Conservation (phyloP, 768 basidiomycete species). For the Trametes gibbosa region DNA sequence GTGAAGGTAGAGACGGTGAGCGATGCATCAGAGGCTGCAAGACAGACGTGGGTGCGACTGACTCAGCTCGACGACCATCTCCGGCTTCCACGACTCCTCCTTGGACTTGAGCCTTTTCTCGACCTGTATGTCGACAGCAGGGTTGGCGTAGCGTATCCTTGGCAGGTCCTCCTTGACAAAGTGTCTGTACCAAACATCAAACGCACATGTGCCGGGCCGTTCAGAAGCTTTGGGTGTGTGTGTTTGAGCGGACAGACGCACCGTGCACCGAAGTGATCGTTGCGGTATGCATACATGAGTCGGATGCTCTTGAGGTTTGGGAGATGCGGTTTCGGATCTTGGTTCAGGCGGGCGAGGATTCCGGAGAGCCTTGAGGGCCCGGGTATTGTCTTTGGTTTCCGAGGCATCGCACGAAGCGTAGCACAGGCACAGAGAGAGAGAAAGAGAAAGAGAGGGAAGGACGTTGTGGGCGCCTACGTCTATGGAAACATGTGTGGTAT, state of each 20-base stretch:
- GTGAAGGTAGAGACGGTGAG: not conserved
- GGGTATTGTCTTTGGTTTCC: constrained; percentile 31
- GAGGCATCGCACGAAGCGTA: constrained; percentile 24
- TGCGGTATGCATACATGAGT: constrained; percentile 55
- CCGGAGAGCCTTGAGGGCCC: constrained; percentile 56
- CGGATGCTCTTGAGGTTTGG: constrained; percentile 48
- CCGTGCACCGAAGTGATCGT: constrained; percentile 78
- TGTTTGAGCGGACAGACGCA: constrained; percentile 29
- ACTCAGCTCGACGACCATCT: constrained; percentile 65
- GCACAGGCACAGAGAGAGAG: not conserved
- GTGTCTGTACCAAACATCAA: constrained; percentile 43
- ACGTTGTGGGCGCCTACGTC: not conserved
- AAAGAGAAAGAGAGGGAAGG: not conserved
- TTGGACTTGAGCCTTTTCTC: constrained; percentile 51
- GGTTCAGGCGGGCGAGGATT: constrained; percentile 50
- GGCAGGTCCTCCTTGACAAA: constrained; percentile 80
- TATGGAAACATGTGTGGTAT: constrained; percentile 5
- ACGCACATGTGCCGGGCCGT: not conserved
- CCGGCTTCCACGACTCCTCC: constrained; percentile 57
- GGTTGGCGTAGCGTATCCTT: constrained; percentile 76
- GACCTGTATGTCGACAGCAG: constrained; percentile 58
- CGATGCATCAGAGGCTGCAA: not conserved
- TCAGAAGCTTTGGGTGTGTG: no score
- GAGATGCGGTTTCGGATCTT: constrained; percentile 50
- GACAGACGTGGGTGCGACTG: constrained; percentile 25